Evolutionary conservation across 805 yeast species (phyloP).

Genomic region (Wickerhamiella sorbophila): DNA sequence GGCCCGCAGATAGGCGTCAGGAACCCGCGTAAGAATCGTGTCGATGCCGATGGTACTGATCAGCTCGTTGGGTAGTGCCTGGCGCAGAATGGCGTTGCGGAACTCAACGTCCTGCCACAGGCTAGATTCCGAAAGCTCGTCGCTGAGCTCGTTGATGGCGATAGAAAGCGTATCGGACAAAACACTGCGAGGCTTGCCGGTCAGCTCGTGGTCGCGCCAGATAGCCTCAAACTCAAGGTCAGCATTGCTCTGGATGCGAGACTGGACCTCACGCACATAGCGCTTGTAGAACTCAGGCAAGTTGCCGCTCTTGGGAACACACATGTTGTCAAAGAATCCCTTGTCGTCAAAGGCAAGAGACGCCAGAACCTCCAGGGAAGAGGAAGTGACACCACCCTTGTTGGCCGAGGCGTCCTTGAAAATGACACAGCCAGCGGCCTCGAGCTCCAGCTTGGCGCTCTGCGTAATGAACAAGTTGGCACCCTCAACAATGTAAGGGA

Average conservation of each 20-base stretch:
- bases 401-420: constrained; percentile 95
- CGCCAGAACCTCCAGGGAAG: constrained; percentile 88
- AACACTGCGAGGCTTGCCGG: constrained; percentile 44
- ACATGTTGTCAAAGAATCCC: constrained; percentile 68
- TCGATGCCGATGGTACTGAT: constrained; percentile 48
- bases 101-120: constrained; percentile 73
- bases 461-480: constrained; percentile 94
- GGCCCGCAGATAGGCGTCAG: constrained; percentile 75
- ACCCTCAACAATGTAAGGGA: constrained; percentile 92
- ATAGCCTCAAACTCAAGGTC: constrained; percentile 70
- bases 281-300: constrained; percentile 62
- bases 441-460: constrained; percentile 76
- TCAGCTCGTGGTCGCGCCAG: constrained; percentile 58
- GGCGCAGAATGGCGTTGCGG: constrained; percentile 60
- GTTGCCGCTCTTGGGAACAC: constrained; percentile 37
- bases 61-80: constrained; percentile 66
- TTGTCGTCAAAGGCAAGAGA: constrained; percentile 82
- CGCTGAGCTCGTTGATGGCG: constrained; percentile 73
- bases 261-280: constrained; percentile 79
- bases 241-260: constrained; percentile 63
- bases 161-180: constrained; percentile 73
- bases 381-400: constrained; percentile 97
- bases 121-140: constrained; percentile 65
- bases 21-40: constrained; percentile 59
- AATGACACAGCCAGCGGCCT: constrained; percentile 71